A percentile compares a stretch with the other conserved stretches of the same genome.
Evolutionary conservation across 345 rosid genomes (phyloP).

Genomic region (Lagerstroemia speciosa): DNA sequence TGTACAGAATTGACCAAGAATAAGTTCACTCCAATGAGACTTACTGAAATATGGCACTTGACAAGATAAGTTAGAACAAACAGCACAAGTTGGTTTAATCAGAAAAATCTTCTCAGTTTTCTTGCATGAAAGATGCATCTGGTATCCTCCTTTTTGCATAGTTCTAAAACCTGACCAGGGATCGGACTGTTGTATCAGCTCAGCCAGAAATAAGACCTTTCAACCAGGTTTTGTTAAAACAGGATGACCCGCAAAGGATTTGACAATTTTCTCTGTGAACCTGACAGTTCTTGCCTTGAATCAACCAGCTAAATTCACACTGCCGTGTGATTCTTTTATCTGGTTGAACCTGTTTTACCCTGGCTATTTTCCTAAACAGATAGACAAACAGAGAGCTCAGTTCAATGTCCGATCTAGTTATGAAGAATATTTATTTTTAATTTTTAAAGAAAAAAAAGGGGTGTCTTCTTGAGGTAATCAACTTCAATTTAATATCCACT

Average conservation of each 20-base stretch:
- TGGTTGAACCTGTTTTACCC: background rate
- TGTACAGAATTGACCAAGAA: background rate
- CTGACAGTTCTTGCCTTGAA: background rate
- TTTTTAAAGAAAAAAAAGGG: background rate
- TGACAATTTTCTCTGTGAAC: background rate
- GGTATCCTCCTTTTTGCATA: background rate
- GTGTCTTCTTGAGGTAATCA: background rate
- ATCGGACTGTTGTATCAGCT: background rate
- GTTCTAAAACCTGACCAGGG: background rate
- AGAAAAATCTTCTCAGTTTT: background rate
- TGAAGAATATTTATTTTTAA: background rate
- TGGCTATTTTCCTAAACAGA: background rate
- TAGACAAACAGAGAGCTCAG: background rate
- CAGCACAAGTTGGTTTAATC: background rate
- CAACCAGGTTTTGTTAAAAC: background rate
- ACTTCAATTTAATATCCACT: background rate
- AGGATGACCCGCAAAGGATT: background rate
- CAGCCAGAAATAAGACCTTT: background rate
- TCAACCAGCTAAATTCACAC: background rate
- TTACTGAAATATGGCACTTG: background rate
- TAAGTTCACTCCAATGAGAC: background rate
- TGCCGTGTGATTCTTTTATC: background rate
- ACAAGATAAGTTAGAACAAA: background rate
- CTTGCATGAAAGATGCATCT: background rate
- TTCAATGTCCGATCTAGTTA: background rate